Base-by-base conservation (phyloP, 1,284 basidiomycete species). In the Sporisorium reilianum region DNA sequence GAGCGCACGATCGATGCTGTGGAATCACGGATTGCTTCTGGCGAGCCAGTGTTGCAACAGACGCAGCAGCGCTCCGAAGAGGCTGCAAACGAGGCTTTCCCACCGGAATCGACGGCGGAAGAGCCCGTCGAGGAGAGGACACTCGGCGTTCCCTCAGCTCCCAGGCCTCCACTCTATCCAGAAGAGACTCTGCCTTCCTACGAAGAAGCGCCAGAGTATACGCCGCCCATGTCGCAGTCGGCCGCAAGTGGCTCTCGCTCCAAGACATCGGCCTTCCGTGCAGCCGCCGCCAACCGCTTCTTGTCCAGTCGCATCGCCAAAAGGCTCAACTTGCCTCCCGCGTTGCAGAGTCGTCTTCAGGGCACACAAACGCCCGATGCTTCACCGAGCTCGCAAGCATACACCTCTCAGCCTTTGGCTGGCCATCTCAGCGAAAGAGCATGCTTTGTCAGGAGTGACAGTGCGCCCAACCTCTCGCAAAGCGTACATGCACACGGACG, bases 221-320 rank as follows among this genome's bases (percentile, higher is more conserved):
- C 67, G 9, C 73, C 73, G 0, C 60, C 72, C 5, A 51, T 65
- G 10, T 45, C 72, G 12, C 52, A 59, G 18, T 36, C 61, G 12
- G 51, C 60, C 3, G 22, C 41, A 12, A 63, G 62, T 46, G 40
- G 25, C 12, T 53, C 51, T 38, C 66, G 67, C 46, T 67, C 64
- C 41, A 62, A 70, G 42, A 63, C 72, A 0, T 42, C 59, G 0
- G 57, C 52, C 2, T 71, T 75, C 41, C 63, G 73, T 10, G 53
- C 60, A 12, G 72, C 72, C 10, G 72, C 67, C 41, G 72, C 72
- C 16, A 63, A 62, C 18, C 57, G 73, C 26, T 75, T 75, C 44
- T 40, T 75, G 30, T 62, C 60, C 9, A 67, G 73, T 40, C 67
- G 73, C 10, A 64, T 75, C 40, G 67, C 60, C 40, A 70, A 64